A percentile compares a stretch with the other conserved stretches of the same genome.
Evolutionary conservation across 805 yeast genomes (phyloP).

Genomic region (Lipomyces orientalis): DNA sequence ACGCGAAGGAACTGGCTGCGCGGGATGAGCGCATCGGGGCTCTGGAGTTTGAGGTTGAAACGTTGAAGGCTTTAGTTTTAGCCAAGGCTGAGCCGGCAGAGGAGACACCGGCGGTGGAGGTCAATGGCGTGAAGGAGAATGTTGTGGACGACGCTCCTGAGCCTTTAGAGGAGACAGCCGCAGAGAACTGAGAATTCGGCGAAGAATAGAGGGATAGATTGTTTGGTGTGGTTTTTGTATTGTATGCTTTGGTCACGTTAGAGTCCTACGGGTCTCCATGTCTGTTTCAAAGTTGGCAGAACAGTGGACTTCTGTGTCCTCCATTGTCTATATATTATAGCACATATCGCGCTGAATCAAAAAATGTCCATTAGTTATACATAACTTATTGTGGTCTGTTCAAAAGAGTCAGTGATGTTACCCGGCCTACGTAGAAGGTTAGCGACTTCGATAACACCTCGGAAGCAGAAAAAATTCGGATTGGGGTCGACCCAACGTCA

Average conservation of each 20-base stretch:
- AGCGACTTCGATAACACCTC: too few relatives aligned
- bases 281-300: not conserved
- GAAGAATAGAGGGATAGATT: too few relatives aligned
- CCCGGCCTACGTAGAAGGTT: not conserved
- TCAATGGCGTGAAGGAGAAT: slow-evolving; percentile 8
- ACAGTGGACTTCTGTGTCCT: not conserved
- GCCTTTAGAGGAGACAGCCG: slow-evolving; percentile 3
- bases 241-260: not conserved
- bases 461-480: not conserved
- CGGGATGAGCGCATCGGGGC: slow-evolving; percentile 36
- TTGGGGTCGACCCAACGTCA: not conserved
- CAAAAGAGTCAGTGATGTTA: too few relatives aligned
- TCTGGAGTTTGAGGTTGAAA: slow-evolving; percentile 38
- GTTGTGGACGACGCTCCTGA: not conserved
- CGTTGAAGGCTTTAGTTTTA: slow-evolving; percentile 18
- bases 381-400: too few relatives aligned
- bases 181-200: not conserved
- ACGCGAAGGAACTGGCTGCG: slow-evolving; percentile 35
- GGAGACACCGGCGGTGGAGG: slow-evolving; percentile 5
- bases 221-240: not conserved
- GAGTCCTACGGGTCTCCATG: not conserved
- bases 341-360: not conserved
- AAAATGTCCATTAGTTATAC: too few relatives aligned
- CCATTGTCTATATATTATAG: not conserved
- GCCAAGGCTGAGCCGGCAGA: slow-evolving; percentile 6